Conservation (phyloP, 345 rosid genomes). For the Ceriops zippeliana region DNA sequence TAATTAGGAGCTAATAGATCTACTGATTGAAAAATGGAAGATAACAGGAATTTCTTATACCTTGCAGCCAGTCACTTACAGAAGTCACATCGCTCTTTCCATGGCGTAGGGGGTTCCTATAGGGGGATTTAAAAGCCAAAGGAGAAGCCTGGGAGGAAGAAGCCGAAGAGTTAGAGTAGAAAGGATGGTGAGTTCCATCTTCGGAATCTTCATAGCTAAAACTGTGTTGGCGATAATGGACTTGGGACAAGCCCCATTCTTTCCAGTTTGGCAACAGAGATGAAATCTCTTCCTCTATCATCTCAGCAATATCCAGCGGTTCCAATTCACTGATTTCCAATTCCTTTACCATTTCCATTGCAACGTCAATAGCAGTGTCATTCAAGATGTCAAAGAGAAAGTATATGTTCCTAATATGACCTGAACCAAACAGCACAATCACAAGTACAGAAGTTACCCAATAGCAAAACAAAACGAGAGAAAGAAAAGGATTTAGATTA, state of each 20-base stretch:
- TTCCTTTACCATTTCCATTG: constrained; percentile 88
- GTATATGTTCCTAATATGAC: constrained; percentile 70
- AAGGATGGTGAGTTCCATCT: constrained; percentile 29
- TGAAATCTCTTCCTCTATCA: constrained; percentile 75
- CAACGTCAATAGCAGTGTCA: constrained; percentile 78
- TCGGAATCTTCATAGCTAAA: constrained; percentile 37
- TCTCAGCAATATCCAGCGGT: constrained; percentile 63
- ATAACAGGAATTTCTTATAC: constrained; percentile 13
- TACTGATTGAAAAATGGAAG: background rate
- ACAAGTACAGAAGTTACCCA: background rate
- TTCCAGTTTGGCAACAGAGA: constrained; percentile 68
- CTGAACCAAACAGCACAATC: constrained; percentile 31
- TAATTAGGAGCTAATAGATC: background rate
- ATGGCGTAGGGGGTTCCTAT: constrained; percentile 6
- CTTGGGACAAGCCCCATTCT: constrained; percentile 26
- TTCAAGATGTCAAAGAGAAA: constrained; percentile 68
- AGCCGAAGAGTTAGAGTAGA: constrained; percentile 36
- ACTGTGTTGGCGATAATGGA: constrained; percentile 35
- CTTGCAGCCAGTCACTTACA: constrained; percentile 31
- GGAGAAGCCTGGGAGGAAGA: constrained; percentile 64
- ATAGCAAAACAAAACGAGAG: background rate
- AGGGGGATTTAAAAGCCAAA: constrained; percentile 23
- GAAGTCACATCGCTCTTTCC: constrained; percentile 10
- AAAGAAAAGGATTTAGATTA: background rate
- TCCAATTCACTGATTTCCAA: constrained; percentile 74